phyloP scores from a whole-genome alignment of 768 basidiomycete species.

The Mycena indigotica region DNA sequence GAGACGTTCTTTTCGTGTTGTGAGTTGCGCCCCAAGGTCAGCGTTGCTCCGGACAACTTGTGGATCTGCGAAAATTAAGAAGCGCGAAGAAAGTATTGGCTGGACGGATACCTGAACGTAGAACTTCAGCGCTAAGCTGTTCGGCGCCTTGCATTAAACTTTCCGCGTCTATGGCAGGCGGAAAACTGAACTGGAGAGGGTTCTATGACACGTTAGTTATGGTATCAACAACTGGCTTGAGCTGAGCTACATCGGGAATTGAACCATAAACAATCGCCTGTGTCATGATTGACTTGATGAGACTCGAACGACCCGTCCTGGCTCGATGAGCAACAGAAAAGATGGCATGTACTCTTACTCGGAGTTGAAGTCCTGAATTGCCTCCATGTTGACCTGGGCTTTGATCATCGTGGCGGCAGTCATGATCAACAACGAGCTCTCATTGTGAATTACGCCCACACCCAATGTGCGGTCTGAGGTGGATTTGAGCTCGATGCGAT shows the following conservation, averaged over 20 bases:
- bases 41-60: conserved; percentile 73
- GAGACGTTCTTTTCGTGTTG: conserved; percentile 71
- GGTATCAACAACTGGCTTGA: not conserved
- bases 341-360: conserved; percentile 49
- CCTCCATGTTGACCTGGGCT: conserved; percentile 61
- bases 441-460: conserved; percentile 57
- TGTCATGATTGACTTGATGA: conserved; percentile 80
- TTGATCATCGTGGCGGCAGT: conserved; percentile 75
- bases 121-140: conserved; percentile 67
- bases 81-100: not conserved
- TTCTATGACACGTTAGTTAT: conserved; percentile 46
- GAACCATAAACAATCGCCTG: conserved; percentile 82
- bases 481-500: conserved; percentile 73
- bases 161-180: conserved; percentile 77
- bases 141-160: conserved; percentile 80
- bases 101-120: conserved; percentile 63
- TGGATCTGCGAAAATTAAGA: conserved; percentile 44
- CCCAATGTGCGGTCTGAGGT: conserved; percentile 69
- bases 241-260: conserved; percentile 52
- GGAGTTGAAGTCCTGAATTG: conserved; percentile 58
- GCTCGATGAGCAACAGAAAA: conserved; percentile 4
- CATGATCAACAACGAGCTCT: conserved; percentile 56
- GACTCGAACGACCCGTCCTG: conserved; percentile 63
- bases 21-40: conserved; percentile 79
- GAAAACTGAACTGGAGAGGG: conserved; percentile 78